Base-by-base conservation (phyloP, 2,329 filamentous ascomycete species). In the Sclerotinia spermophila region DNA sequence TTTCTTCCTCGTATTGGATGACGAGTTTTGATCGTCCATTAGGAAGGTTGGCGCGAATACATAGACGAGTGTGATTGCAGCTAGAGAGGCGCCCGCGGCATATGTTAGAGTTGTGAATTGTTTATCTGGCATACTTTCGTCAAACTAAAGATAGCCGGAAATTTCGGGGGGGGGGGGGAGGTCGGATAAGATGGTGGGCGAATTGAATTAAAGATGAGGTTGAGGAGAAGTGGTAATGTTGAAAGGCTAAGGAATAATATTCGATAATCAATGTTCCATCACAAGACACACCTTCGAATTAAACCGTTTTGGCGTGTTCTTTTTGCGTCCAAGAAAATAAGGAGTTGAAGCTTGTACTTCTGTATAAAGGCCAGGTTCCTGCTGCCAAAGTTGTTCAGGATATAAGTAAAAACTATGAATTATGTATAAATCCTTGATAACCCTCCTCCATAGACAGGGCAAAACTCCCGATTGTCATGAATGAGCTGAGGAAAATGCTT, bases 21-120 rank as follows among this genome's bases (percentile, higher is more conserved):
- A 87, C 71, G 81, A 82, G 35, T 84, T 84, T 67, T 90, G 86
- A 70, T 96, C 92, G 82, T 99, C 95, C 80, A 98, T 90, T 77
- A 97, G 92, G 81, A 95, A 98, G 67, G 94, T 98, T n/a, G 96
- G 96, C 13, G 91, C 94, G 82, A 99, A 98, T 76, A 98, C 95
- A 82, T 98, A 99, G 80, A 98, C 92, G 71, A 98, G 88, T 44
- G 96, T 95, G 73, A 97, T 92, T 73, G 96, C 96, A 70, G 96
- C 96, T 73, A 99, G 90, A 69, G 94, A 97, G 72, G 95, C 96
- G 76, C 95, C 95, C 72, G 95, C 96, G 78, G 96, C 96, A 82
- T 99, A 99, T 59, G 93, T 93, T 76, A 93, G 93, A 77, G 96
- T 91, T 11, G 91, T 94, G 71, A 93, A 86, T 69, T 90, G 89